A percentile compares a stretch with the other conserved stretches of the same genome.
phyloP scores from a whole-genome alignment of 2,329 filamentous ascomycete genomes.

The Sarocladium strictum region DNA sequence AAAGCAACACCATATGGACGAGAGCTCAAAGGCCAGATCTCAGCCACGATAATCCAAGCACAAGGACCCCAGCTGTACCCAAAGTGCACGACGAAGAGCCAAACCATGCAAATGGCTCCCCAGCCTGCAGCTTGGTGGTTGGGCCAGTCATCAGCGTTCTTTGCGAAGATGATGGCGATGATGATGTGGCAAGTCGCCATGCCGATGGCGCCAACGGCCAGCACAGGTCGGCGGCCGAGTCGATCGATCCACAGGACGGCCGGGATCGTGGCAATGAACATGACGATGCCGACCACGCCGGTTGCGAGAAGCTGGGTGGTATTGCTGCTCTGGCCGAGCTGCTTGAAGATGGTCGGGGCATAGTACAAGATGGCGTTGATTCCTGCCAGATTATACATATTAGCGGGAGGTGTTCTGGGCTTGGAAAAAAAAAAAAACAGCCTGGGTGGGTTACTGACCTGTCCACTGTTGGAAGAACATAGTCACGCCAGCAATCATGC shows the following conservation, averaged over 20 bases:
- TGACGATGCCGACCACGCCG: conserved; percentile 64
- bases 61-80: conserved; percentile 72
- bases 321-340: conserved; percentile 52
- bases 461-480: conserved; percentile 50
- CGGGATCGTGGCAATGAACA: conserved; percentile 63
- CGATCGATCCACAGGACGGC: conserved; percentile 62
- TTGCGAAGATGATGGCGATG: conserved; percentile 63
- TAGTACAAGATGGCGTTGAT: conserved; percentile 64
- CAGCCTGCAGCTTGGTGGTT: conserved; percentile 58
- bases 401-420: no score
- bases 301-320: conserved; percentile 58
- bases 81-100: conserved; percentile 70
- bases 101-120: conserved; percentile 63
- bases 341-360: conserved; percentile 62
- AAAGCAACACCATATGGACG: conserved; percentile 66
- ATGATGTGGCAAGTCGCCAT: conserved; percentile 68
- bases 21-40: conserved; percentile 67
- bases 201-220: conserved; percentile 59
- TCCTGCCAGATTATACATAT: conserved; percentile 23
- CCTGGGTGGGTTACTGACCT: not conserved
- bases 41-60: conserved; percentile 68
- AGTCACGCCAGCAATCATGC: conserved; percentile 55
- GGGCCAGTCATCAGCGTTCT: conserved; percentile 52
- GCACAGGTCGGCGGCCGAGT: conserved; percentile 55
- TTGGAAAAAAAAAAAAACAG: no score